Percentiles rank a stretch among this genome's conserved stretches.
These are phyloP conservation scores for Davidsoniella eucalypti DNA, from an alignment of 2,329 filamentous ascomycete genomes.

Conservation along the genomic window DNA sequence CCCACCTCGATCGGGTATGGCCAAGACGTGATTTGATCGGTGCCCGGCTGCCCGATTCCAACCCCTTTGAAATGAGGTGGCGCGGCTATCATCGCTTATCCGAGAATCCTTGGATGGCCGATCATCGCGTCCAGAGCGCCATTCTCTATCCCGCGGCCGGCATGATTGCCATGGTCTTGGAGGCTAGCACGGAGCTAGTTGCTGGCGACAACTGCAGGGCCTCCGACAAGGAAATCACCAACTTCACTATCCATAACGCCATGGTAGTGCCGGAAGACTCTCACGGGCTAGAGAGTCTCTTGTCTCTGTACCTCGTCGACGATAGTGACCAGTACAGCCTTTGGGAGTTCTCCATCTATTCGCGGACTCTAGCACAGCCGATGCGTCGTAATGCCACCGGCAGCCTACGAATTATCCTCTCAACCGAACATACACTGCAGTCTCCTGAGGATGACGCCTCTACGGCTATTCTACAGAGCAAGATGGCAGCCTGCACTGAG, in stretches of 20 bases:
- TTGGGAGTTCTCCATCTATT: constrained; percentile 30
- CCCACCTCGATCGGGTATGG: constrained; percentile 27
- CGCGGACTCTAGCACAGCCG: constrained; percentile 23
- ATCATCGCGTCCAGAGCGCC: constrained; percentile 34
- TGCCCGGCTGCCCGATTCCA: constrained; percentile 26
- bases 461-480: not conserved
- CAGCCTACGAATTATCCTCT: too few species aligned
- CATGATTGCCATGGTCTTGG: constrained; percentile 32
- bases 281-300: constrained; percentile 32
- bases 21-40: constrained; percentile 36
- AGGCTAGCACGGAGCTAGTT: constrained; percentile 26
- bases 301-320: constrained; percentile 25
- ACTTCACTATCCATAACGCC: constrained; percentile 32
- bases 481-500: not conserved
- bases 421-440: too few species aligned
- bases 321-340: constrained; percentile 1
- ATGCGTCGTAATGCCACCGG: constrained; percentile 24
- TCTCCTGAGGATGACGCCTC: not conserved
- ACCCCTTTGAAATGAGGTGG: constrained; percentile 31
- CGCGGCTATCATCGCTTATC: constrained; percentile 30
- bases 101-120: constrained; percentile 35
- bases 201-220: constrained; percentile 11
- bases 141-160: constrained; percentile 35
- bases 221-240: constrained; percentile 26
- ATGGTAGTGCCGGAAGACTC: constrained; percentile 31